Evolutionary conservation across 2,329 filamentous ascomycete species (phyloP).

Genomic region (Pseudopithomyces chartarum): DNA sequence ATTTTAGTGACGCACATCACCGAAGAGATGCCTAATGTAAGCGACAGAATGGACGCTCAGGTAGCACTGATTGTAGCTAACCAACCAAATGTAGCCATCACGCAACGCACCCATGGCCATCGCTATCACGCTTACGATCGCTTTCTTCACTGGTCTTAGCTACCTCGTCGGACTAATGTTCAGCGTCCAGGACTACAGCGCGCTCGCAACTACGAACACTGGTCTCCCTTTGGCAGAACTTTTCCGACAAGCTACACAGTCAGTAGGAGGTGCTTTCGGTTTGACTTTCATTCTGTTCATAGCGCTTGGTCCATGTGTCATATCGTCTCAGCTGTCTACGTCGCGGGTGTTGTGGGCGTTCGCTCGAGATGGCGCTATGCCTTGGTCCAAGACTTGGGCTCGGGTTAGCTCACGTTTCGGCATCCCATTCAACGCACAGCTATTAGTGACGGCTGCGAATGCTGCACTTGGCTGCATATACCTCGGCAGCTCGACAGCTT

Average conservation of each 20-base stretch:
- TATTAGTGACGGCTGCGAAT: conserved; percentile 11
- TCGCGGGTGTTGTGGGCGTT: conserved; percentile 51
- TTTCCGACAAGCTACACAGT: conserved; percentile 51
- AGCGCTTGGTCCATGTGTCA: conserved; percentile 50
- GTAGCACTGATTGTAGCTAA: not conserved
- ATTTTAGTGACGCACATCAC: conserved; percentile 2
- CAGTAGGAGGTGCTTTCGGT: conserved; percentile 50
- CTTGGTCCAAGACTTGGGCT: not conserved
- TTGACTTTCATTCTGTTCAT: conserved; percentile 51
- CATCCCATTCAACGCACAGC: conserved; percentile 15
- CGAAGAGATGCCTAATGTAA: conserved; percentile 8
- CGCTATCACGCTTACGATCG: conserved; percentile 54
- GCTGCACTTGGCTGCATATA: conserved; percentile 14
- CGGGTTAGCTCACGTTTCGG: conserved; percentile 4
- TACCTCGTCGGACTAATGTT: conserved; percentile 60
- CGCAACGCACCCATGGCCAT: conserved; percentile 47
- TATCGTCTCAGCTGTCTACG: conserved; percentile 44
- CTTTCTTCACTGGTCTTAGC: conserved; percentile 56
- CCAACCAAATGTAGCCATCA: conserved; percentile 23
- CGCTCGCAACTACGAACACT: conserved; percentile 47
- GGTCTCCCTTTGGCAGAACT: conserved; percentile 54
- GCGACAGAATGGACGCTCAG: not conserved
- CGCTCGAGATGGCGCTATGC: conserved; percentile 45
- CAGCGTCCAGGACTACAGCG: conserved; percentile 54
- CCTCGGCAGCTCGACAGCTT: conserved; percentile 13